A percentile compares a stretch with the other conserved stretches of the same genome.
Conservation (phyloP, 768 basidiomycete genomes). For the Collybiopsis confluens region DNA sequence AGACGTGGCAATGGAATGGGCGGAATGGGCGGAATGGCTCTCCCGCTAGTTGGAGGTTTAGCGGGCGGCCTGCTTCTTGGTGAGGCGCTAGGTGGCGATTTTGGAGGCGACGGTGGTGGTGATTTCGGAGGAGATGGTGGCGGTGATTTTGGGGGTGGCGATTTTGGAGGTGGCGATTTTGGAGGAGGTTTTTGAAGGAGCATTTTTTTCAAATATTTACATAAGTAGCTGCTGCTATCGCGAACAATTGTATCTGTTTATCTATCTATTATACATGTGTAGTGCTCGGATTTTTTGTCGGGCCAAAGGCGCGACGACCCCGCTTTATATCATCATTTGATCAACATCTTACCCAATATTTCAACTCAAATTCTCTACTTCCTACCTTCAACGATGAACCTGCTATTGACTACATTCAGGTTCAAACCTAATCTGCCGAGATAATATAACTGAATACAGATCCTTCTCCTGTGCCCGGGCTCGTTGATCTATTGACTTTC, state of each 20-base stretch:
- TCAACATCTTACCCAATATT: too few species aligned
- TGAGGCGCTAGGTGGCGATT: constrained; percentile 35
- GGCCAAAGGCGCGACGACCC: too few species aligned
- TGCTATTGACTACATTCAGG: too few species aligned
- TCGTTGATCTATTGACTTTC: too few species aligned
- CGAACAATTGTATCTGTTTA: constrained; percentile 18
- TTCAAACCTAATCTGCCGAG: too few species aligned
- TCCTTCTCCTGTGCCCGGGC: too few species aligned
- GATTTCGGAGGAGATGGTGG: constrained; percentile 18
- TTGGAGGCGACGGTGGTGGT: constrained; percentile 17
- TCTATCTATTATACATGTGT: neutral
- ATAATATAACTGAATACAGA: too few species aligned
- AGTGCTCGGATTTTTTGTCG: too few species aligned
- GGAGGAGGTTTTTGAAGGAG: constrained; percentile 31
- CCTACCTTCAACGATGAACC: too few species aligned
- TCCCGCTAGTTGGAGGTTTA: constrained; percentile 41
- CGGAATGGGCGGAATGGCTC: constrained; percentile 29
- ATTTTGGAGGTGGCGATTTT: constrained; percentile 24
- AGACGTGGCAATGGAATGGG: constrained; percentile 13
- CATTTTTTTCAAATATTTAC: constrained; percentile 19
- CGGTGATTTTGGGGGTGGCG: constrained; percentile 19
- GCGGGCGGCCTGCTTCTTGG: constrained; percentile 40
- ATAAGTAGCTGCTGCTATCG: constrained; percentile 19
- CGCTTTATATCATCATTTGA: neutral
- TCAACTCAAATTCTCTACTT: too few species aligned